phyloP scores from a whole-genome alignment of 352 stramenopile genomes.

The Globisporangium barbulae region DNA sequence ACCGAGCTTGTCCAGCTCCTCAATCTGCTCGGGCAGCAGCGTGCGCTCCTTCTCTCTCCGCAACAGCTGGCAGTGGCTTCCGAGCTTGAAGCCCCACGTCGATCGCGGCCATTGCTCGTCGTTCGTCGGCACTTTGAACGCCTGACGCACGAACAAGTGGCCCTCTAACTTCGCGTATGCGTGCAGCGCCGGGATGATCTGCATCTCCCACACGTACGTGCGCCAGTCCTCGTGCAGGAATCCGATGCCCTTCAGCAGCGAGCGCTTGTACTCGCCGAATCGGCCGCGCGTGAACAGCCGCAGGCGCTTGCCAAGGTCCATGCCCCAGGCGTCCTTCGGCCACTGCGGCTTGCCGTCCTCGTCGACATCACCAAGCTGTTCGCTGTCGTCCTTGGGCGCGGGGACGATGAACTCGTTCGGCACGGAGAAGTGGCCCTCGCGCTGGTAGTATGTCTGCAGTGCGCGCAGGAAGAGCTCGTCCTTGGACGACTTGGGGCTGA shows the following conservation, averaged over 20 bases:
- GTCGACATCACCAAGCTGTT: slow-evolving; percentile 4
- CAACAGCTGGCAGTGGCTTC: slow-evolving; percentile 88
- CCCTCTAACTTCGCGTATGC: slow-evolving; percentile 84
- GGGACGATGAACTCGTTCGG: slow-evolving; percentile 56
- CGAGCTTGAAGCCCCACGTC: slow-evolving; percentile 88
- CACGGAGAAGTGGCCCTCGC: slow-evolving; percentile 74
- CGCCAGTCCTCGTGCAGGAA: slow-evolving; percentile 71
- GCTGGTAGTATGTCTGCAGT: slow-evolving; percentile 45
- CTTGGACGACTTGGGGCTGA: slow-evolving; percentile 27
- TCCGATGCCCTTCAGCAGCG: slow-evolving; percentile 52
- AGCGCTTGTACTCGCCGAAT: slow-evolving; percentile 53
- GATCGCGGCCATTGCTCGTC: slow-evolving; percentile 77
- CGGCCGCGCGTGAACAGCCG: slow-evolving; percentile 58
- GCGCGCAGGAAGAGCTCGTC: slow-evolving; percentile 53
- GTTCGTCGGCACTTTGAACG: slow-evolving; percentile 80
- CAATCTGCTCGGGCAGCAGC: slow-evolving; percentile 27
- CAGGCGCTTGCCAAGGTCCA: slow-evolving; percentile 50
- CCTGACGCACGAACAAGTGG: slow-evolving; percentile 90
- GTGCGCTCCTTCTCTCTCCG: slow-evolving; percentile 53
- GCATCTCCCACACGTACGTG: slow-evolving; percentile 67
- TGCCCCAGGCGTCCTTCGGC: slow-evolving; percentile 43
- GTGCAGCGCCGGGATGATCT: slow-evolving; percentile 70
- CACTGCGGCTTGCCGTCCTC: slow-evolving; percentile 24
- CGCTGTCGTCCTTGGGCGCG: neutral
- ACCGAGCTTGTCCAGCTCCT: slow-evolving; percentile 45